These are phyloP conservation scores for Psilocybe mexicana DNA, from an alignment of 1,284 basidiomycete species.

Conservation along the genomic window DNA sequence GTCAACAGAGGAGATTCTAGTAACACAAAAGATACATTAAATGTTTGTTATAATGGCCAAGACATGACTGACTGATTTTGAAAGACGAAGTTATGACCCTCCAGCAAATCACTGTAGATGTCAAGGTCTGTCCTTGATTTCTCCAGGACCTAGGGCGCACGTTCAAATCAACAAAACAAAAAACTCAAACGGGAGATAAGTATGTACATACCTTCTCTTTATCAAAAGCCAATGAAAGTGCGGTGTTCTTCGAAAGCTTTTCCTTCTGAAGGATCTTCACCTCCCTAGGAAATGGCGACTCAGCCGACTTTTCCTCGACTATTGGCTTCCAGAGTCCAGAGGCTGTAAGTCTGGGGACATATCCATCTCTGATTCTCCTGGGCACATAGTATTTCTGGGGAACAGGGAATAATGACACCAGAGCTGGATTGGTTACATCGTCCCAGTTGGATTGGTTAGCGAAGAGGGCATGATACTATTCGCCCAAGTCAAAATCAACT, in stretches of 20 bases:
- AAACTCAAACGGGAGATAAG: too few relatives aligned
- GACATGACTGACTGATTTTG: constrained; percentile 37
- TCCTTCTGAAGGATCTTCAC: constrained; percentile 27
- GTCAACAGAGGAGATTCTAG: constrained; percentile 63
- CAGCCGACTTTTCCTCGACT: constrained; percentile 44
- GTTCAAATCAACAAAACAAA: too few relatives aligned
- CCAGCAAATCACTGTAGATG: constrained; percentile 57
- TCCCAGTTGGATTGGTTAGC: constrained; percentile 63
- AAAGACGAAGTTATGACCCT: constrained; percentile 53
- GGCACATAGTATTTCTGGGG: constrained; percentile 77
- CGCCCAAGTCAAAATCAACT: too few relatives aligned
- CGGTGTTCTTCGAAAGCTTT: constrained; percentile 38
- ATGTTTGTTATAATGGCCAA: background rate
- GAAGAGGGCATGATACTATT: constrained; percentile 56
- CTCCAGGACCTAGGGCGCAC: constrained; percentile 49
- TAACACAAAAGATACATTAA: background rate
- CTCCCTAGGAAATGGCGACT: constrained; percentile 35
- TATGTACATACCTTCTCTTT: constrained; percentile 55
- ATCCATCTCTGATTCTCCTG: constrained; percentile 54
- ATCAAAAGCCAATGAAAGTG: constrained; percentile 56
- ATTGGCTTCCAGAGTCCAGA: constrained; percentile 62
- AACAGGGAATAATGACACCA: constrained; percentile 58
- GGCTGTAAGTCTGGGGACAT: constrained; percentile 58
- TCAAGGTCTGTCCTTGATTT: constrained; percentile 58
- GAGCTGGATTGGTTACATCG: constrained; percentile 49